A percentile compares a stretch with the other conserved stretches of the same genome.
Conservation (phyloP, 2,329 filamentous ascomycete species). For the Fusarium vanettenii region DNA sequence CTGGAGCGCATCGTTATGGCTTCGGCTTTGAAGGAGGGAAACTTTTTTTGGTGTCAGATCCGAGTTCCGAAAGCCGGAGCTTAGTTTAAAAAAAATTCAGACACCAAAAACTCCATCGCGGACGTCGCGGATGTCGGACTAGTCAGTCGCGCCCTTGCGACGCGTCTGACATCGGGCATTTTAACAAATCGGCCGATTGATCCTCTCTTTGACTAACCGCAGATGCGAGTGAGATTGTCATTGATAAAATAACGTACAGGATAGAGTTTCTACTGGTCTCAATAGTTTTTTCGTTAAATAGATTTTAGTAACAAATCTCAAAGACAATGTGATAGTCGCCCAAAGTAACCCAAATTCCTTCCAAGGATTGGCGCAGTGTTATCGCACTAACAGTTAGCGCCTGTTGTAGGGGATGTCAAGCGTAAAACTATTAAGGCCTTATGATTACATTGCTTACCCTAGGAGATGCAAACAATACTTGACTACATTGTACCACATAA, state of each 20-base stretch:
- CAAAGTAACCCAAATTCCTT: accelerated
- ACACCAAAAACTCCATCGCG: neutral
- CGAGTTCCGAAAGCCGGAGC: constrained; percentile 10
- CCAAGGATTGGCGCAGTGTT: neutral
- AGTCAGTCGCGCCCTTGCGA: neutral
- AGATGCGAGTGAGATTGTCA: neutral
- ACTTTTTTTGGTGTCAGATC: neutral
- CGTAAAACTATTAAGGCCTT: neutral
- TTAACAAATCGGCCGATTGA: neutral
- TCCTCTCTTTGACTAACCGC: neutral
- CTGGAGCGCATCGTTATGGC: constrained; percentile 46
- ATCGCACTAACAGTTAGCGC: neutral
- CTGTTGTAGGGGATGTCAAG: accelerated
- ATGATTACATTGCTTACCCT: neutral
- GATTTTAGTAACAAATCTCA: neutral
- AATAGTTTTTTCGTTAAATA: neutral
- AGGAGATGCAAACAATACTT: no score
- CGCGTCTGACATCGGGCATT: neutral
- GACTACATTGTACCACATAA: no score
- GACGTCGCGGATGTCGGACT: constrained; percentile 3
- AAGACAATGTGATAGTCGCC: neutral
- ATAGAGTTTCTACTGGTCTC: neutral
- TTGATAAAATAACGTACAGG: neutral
- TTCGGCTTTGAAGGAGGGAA: constrained; percentile 18
- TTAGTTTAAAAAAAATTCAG: neutral